A percentile compares a stretch with the other conserved stretches of the same genome.
Conservation (phyloP, 2,329 filamentous ascomycete genomes). For the Aspergillus sojae region DNA sequence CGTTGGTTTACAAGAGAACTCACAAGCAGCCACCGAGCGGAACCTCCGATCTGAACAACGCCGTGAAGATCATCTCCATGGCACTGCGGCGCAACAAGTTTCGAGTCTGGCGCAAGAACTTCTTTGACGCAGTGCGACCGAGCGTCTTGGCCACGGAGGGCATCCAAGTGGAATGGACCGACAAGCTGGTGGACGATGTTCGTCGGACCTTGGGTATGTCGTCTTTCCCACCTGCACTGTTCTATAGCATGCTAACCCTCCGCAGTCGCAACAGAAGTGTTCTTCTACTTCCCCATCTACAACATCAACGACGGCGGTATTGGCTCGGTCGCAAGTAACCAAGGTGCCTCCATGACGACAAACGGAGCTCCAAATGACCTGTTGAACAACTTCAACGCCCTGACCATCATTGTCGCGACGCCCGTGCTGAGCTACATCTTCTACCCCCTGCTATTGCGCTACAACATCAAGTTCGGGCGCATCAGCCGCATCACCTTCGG, state of each 20-base stretch:
- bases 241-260: too few species aligned
- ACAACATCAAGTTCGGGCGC: slow-evolving; percentile 51
- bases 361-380: slow-evolving; percentile 56
- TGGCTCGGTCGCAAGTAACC: slow-evolving; percentile 52
- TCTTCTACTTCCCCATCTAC: slow-evolving; percentile 44
- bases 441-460: slow-evolving; percentile 49
- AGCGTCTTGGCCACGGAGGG: slow-evolving; percentile 31
- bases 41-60: slow-evolving; percentile 30
- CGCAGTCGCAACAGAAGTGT: slow-evolving; percentile 36
- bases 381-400: slow-evolving; percentile 54
- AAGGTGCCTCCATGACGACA: slow-evolving; percentile 53
- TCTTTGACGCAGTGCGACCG: slow-evolving; percentile 40
- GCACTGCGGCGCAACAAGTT: slow-evolving; percentile 38
- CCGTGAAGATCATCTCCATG: slow-evolving; percentile 35
- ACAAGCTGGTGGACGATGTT: slow-evolving; percentile 41
- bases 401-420: slow-evolving; percentile 51
- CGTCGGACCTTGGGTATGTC: slow-evolving; percentile 26
- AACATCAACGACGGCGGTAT: slow-evolving; percentile 51
- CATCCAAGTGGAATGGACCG: slow-evolving; percentile 35
- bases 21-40: slow-evolving; percentile 36
- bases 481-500: slow-evolving; percentile 56
- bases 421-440: slow-evolving; percentile 54
- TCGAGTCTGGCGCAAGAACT: slow-evolving; percentile 35
- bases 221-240: neutral
- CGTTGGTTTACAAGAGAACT: slow-evolving; percentile 37